A percentile compares a stretch with the other conserved stretches of the same genome.
phyloP scores from a whole-genome alignment of 73 alveolate species.

The Paramecium pentaurelia region DNA sequence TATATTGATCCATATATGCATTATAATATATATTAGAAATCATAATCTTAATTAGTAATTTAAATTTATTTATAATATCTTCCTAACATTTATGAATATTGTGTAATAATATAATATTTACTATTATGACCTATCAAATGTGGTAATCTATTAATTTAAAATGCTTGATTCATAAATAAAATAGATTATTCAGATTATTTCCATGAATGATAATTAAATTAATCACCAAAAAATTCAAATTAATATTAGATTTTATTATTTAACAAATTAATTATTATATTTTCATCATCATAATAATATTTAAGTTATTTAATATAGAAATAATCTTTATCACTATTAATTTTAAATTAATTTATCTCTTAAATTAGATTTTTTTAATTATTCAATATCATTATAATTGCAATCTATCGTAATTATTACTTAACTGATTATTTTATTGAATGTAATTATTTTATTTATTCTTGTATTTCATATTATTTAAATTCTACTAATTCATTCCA shows the following conservation, averaged over 20 bases:
- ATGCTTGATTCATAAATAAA: not conserved
- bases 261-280: not conserved
- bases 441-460: not conserved
- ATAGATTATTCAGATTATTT: not conserved
- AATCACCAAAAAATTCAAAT: not conserved
- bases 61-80: not conserved
- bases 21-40: not conserved
- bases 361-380: not conserved
- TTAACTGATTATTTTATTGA: not conserved
- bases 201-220: not conserved
- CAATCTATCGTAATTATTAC: not conserved
- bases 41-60: not conserved
- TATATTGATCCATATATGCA: not conserved
- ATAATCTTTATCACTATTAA: not conserved
- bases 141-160: not conserved
- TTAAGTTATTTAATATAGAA: not conserved
- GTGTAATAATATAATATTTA: not conserved
- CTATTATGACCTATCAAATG: not conserved
- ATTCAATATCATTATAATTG: not conserved
- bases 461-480: not conserved
- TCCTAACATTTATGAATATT: not conserved
- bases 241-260: not conserved
- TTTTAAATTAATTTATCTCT: not conserved
- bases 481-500: not conserved
- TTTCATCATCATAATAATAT: not conserved